Base-by-base conservation (phyloP, 1,139 yeast species). In the Saccharomyces pastorianus region DNA sequence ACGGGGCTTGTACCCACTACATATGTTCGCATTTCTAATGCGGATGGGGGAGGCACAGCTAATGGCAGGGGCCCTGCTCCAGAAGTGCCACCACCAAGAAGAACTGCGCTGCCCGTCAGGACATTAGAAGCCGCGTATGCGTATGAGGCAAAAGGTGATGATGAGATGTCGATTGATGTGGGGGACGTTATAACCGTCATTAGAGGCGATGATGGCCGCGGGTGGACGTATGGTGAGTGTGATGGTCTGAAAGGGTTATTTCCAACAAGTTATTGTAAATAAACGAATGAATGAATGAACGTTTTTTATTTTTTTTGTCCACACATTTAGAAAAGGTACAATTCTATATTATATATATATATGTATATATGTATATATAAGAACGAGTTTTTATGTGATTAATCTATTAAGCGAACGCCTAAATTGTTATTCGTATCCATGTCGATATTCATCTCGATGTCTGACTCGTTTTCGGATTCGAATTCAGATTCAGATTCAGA, bases 181-280 rank as follows among this genome's bases (percentile, higher is more conserved):
- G 97, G 97, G 0, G 98, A 93, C 60, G 76, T 76, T 55, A 81
- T 89, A n/a, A 79, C 81, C 2, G 77, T 88, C 23, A 75, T 85
- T 46, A 81, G 80, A 47, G 88, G 81, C 50, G 93, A 88, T 58
- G 85, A 85, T 56, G 96, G 96, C 5, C 84, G 85, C 59, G 99
- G 99, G 0, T 93, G 99, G 99, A 90, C 97, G 1, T 88, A 85
- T 62, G 99, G 98, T 8, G 95, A 88, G 65, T 61, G 86, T 17
- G 78, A 84, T 62, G 96, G 96, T 0, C 63, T 61, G 34, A 76
- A 75, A 48, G 97, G 97, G 0, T 70, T 88, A 59, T 87, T 91
- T 71, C 98, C 98, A 6, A 84, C 95, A 0, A 77, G 87, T 58
- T 91, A 90, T 67, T 68, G 72, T 56, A 59, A 61, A 31, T 59